phyloP scores from a whole-genome alignment of 2,329 filamentous ascomycete genomes.

The Curvularia spicifera region DNA sequence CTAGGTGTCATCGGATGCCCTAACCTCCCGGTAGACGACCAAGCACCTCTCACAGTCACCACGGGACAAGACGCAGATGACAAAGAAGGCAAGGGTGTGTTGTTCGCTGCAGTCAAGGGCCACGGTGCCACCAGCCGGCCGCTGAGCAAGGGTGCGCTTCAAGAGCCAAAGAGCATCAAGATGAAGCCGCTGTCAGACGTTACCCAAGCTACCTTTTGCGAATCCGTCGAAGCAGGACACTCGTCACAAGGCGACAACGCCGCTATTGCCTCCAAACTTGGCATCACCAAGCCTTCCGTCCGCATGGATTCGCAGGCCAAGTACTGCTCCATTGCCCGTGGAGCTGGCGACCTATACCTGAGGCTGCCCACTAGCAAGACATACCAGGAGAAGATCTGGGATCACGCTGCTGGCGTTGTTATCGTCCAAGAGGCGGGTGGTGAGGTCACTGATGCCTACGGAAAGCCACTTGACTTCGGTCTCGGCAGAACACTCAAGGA shows the following conservation, averaged over 20 bases:
- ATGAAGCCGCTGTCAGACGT: conserved; percentile 82
- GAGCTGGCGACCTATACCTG: conserved; percentile 93
- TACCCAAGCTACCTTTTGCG: conserved; percentile 86
- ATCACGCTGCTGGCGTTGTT: conserved; percentile 93
- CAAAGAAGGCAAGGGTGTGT: conserved; percentile 77
- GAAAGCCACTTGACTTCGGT: conserved; percentile 84
- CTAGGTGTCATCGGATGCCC: conserved; percentile 95
- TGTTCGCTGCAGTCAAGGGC: conserved; percentile 84
- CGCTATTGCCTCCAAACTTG: conserved; percentile 80
- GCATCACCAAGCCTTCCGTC: conserved; percentile 87
- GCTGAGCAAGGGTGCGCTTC: conserved; percentile 64
- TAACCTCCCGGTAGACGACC: conserved; percentile 89
- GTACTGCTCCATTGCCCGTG: conserved; percentile 92
- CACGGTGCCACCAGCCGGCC: conserved; percentile 82
- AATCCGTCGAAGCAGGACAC: conserved; percentile 93
- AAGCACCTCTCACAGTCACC: conserved; percentile 70
- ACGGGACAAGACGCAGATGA: conserved; percentile 78
- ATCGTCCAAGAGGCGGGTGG: conserved; percentile 95
- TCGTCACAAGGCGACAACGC: conserved; percentile 88
- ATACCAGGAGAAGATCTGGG: conserved; percentile 99
- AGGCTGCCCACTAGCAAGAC: conserved; percentile 82
- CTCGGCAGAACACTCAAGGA: conserved; percentile 82
- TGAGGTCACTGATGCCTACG: conserved; percentile 85
- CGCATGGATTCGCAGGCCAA: conserved; percentile 98
- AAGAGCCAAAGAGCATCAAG: conserved; percentile 67